Conservation (phyloP, 2,329 filamentous ascomycete species). For the Ophiostoma quercus region DNA sequence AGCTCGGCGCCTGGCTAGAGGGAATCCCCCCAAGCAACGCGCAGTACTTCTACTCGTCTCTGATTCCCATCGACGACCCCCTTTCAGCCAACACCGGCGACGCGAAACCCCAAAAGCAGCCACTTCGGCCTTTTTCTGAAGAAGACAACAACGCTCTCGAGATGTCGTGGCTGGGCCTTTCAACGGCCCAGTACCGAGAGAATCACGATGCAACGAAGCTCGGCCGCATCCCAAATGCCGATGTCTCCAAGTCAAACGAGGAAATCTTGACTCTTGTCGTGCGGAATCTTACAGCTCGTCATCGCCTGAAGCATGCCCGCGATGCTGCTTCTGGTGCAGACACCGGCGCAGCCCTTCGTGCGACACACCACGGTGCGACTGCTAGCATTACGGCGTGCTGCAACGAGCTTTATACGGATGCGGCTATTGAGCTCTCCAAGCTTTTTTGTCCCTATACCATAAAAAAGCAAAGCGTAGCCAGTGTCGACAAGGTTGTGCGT, state of each 20-base stretch:
- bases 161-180: slow-evolving; percentile 65
- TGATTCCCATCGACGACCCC: slow-evolving; percentile 80
- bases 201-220: slow-evolving; percentile 42
- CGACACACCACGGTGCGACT: slow-evolving; percentile 21
- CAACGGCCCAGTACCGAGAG: slow-evolving; percentile 43
- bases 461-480: slow-evolving; percentile 38
- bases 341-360: slow-evolving; percentile 26
- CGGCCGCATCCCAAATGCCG: slow-evolving; percentile 33
- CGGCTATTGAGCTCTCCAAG: slow-evolving; percentile 43
- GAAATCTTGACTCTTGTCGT: slow-evolving; percentile 40
- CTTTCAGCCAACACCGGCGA: slow-evolving; percentile 55
- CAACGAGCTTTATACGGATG: slow-evolving; percentile 43
- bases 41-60: slow-evolving; percentile 82
- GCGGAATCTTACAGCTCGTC: slow-evolving; percentile 41
- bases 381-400: slow-evolving; percentile 43
- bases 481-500: slow-evolving; percentile 43
- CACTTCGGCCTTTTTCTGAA: slow-evolving; percentile 70
- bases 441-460: slow-evolving; percentile 49
- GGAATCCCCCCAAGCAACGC: slow-evolving; percentile 57
- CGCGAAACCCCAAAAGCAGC: slow-evolving; percentile 43
- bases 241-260: slow-evolving; percentile 34
- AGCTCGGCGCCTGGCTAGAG: slow-evolving; percentile 37
- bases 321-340: slow-evolving; percentile 36
- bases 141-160: slow-evolving; percentile 77
- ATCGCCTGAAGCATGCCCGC: slow-evolving; percentile 43